Evolutionary conservation across 2,329 filamentous ascomycete genomes (phyloP), one percentile per base, ranked within the genome.

Genomic region (Sarocladiaceae sp.): DNA sequence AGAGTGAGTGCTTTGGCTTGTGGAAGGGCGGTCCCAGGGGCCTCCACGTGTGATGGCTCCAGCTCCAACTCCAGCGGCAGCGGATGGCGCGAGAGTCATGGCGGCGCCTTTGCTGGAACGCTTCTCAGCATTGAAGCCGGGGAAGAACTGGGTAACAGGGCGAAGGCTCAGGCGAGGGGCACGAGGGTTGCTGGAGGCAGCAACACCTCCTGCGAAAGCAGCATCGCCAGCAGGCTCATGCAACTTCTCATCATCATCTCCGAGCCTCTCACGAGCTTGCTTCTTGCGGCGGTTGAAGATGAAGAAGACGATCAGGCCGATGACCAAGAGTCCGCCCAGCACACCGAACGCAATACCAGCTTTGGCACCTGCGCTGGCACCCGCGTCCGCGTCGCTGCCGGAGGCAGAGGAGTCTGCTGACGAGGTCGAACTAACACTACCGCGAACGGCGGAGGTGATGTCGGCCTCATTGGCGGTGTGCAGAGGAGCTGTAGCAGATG

Each of bases 331-430:
- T 47, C 81, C 82, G 6, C 86, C 75, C 28, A 97, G 70, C 46
- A 95, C 82, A 62, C 91, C 92, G 64, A 97, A 84, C 5, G 87
- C 90, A 56, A 97, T 80, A 55, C 94, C 94, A 39, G 90, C 92
- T 69, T 90, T 94, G 37, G 71, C 66, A 26, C 71, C 78, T 8
- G 67, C 55, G 46, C 60, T 66, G 31, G 58, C 60, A 7, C 64
- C 61, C 13, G 57, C 47, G 10, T 53, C 29, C n/a, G 29, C 28
- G 28, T 39, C 46, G 31, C 25, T 37, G 29, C 17, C 18, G 4
- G 47, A 36, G 36, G 47, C 47, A 6, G 29, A 18, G 25, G 47
- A 12, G 18, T 33, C 26, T 22, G 46, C 7, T n/a, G 31, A 36
- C 3, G 29, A 22, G 12, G 47, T 37, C 37, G 29, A 15, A 20